Conservation (phyloP, 139 green algal genomes). For the Nannochloris sp. region DNA sequence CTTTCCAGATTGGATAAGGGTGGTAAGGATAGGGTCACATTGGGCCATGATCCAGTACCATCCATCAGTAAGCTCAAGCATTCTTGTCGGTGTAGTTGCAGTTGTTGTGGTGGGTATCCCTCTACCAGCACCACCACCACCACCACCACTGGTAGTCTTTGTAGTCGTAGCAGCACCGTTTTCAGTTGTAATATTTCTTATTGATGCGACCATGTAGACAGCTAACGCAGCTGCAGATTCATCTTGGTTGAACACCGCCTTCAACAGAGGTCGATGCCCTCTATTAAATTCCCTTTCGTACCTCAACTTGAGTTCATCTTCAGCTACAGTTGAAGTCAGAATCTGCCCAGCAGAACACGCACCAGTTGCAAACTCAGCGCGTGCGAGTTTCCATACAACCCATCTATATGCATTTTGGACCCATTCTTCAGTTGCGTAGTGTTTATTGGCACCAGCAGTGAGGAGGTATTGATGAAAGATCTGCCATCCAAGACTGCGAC, state of each 20-base stretch:
- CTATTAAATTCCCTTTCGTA: conserved; percentile 42
- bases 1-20: conserved; percentile 12
- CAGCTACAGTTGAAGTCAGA: conserved; percentile 24
- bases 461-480: conserved; percentile 25
- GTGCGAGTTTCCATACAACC: conserved; percentile 70
- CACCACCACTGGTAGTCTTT: neutral
- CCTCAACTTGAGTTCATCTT: conserved; percentile 38
- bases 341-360: conserved; percentile 6
- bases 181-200: neutral
- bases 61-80: conserved; percentile 60
- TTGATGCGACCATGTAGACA: conserved; percentile 44
- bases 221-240: conserved; percentile 22
- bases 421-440: conserved; percentile 37
- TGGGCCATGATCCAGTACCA: conserved; percentile 54
- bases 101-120: neutral
- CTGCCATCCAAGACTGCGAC: neutral
- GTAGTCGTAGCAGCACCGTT: neutral
- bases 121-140: neutral
- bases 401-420: conserved; percentile 54
- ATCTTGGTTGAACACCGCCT: conserved; percentile 54
- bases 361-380: conserved; percentile 26
- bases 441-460: conserved; percentile 27
- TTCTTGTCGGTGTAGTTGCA: neutral
- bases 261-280: conserved; percentile 43
- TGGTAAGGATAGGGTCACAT: conserved; percentile 36